Base-by-base conservation (phyloP, 1,284 basidiomycete species). In the Peniophora sp. region DNA sequence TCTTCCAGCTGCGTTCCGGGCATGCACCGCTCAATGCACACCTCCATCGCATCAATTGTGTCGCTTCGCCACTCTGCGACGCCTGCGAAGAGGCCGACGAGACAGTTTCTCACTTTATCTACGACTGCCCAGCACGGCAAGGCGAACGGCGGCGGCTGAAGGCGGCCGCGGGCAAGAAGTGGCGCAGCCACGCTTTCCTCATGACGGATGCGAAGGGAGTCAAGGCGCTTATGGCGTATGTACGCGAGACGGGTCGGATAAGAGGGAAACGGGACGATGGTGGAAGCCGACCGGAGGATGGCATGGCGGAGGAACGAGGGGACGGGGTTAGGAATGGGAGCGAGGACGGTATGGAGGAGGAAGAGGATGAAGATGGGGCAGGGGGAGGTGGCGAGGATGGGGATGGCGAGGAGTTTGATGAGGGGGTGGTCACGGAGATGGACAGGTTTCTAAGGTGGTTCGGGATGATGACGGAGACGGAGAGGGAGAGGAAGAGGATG, bases 1-100 rank as follows among this genome's bases (percentile, higher is more conserved):
- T 68, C 11, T 51, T 62, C 15, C 67, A 68, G 47, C 60, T 68
- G 0, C 58, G 62, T 10, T 60, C 63, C 0, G 61, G 62, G 9
- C 62, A 65, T 39, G 54, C 56, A 2, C 59, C 63, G 0, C 60
- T 68, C 3, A 55, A 62, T 37, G 17, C 50, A 1, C 55, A 67
- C 54, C 59, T 67, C 0, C 47, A 59, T 39, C 47, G 55, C 8
- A 62, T 67, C 10, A 18, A 49, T 0, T 47, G 47, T 12, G 43
- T 54, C 3, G 44, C 52, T 20, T 53, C 55, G 9, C 52, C 56
- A 8, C 22, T 44, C 3, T 68, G 66, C 55, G 59, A 63, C 3
- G 32, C 44, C 0, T 68, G 66, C 56, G 22, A 47, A 0, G 20
- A 9, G 0, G 47, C 18, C 0, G 24, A 51, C 0, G 64, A 67